Conservation (phyloP, 805 yeast species). For the Barnettozyma salicaria region DNA sequence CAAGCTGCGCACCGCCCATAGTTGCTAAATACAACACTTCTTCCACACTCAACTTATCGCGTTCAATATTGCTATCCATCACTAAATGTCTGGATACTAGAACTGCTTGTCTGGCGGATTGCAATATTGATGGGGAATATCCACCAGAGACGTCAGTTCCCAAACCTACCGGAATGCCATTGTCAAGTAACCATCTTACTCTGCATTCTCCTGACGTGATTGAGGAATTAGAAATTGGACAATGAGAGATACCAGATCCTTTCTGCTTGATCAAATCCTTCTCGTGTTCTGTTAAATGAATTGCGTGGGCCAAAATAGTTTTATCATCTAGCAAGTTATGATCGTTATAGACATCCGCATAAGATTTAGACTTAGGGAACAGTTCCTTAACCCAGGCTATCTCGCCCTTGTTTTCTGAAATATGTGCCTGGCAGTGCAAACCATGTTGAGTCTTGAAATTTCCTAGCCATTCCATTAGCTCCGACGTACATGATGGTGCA, state of each 20-base stretch:
- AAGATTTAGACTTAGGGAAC: slow-evolving; percentile 65
- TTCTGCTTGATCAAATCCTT: slow-evolving; percentile 46
- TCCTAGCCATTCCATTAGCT: slow-evolving; percentile 60
- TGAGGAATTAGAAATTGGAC: slow-evolving; percentile 88
- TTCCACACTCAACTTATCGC: slow-evolving; percentile 49
- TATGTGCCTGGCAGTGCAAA: slow-evolving; percentile 81
- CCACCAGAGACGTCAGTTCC: slow-evolving; percentile 84
- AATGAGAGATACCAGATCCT: slow-evolving; percentile 76
- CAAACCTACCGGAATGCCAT: slow-evolving; percentile 67
- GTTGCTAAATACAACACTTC: slow-evolving; percentile 83
- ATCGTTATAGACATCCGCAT: slow-evolving; percentile 72
- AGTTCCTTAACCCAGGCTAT: slow-evolving; percentile 63
- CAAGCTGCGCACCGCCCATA: slow-evolving; percentile 80
- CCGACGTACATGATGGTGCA: slow-evolving; percentile 78
- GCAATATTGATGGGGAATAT: slow-evolving; percentile 56
- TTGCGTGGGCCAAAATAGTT: slow-evolving; percentile 86
- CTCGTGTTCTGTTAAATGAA: slow-evolving; percentile 68
- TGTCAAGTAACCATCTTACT: slow-evolving; percentile 59
- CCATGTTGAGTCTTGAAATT: slow-evolving; percentile 40
- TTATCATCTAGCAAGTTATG: slow-evolving; percentile 52
- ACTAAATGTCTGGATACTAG: slow-evolving; percentile 67
- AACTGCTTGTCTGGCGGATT: slow-evolving; percentile 63
- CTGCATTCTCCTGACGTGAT: slow-evolving; percentile 89
- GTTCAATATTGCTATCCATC: slow-evolving; percentile 43
- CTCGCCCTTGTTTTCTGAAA: slow-evolving; percentile 77